Evolutionary conservation across 1,284 basidiomycete species (phyloP).

Genomic region (Microbotryum saponariae): DNA sequence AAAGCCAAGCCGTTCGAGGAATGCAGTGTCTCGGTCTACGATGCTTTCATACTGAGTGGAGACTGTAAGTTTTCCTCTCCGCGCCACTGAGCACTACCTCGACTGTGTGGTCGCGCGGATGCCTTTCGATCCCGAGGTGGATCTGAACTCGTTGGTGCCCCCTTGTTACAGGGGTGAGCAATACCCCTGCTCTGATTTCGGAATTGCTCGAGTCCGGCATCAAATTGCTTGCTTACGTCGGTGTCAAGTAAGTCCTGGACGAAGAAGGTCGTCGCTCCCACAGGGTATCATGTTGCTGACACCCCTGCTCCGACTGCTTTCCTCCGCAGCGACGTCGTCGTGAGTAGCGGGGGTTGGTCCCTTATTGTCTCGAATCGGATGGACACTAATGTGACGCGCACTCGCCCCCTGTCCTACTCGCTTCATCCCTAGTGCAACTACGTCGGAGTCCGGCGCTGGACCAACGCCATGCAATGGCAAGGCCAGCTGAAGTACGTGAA

Average conservation of each 20-base stretch:
- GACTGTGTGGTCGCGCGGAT: too few relatives aligned
- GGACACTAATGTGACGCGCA: neutral
- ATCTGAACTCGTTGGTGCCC: slow-evolving; percentile 39
- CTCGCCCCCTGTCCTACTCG: too few relatives aligned
- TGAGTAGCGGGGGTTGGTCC: neutral
- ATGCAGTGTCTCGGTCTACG: slow-evolving; percentile 47
- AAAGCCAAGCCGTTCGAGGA: slow-evolving; percentile 50
- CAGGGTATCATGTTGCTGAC: neutral
- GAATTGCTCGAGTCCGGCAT: slow-evolving; percentile 62
- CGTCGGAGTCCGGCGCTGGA: slow-evolving; percentile 28
- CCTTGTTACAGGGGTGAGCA: slow-evolving; percentile 44
- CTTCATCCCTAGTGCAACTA: neutral
- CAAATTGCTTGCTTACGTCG: too few relatives aligned
- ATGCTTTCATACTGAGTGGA: too few relatives aligned
- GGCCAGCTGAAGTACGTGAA: slow-evolving; percentile 13
- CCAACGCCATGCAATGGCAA: slow-evolving; percentile 19
- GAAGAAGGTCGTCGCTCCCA: too few relatives aligned
- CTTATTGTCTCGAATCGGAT: neutral
- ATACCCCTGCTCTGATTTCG: slow-evolving; percentile 63
- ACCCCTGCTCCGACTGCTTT: slow-evolving; percentile 49
- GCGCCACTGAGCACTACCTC: too few relatives aligned
- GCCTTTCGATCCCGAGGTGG: too few relatives aligned
- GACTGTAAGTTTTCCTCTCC: too few relatives aligned
- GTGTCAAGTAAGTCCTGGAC: slow-evolving; percentile 59
- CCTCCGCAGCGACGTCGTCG: neutral